Base-by-base conservation (phyloP, 768 basidiomycete species). In the Tulasnella sp. region DNA sequence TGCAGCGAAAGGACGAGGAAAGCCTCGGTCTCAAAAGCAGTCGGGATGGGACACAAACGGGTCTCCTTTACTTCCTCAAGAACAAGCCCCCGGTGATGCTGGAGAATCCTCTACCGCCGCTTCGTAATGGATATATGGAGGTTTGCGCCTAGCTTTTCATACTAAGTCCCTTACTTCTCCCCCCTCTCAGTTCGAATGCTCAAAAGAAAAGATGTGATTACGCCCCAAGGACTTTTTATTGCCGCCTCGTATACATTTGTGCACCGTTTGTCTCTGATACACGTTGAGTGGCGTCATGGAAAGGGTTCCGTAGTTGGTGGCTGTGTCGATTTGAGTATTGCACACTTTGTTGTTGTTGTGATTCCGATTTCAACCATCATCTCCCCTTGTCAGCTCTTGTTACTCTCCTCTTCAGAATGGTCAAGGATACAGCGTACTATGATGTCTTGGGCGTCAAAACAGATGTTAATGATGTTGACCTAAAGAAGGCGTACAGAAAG, bases 401-500 rank as follows among this genome's bases (percentile, higher is more conserved):
- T 25, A 1, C 58, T 11, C 15, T 64, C 58, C 12, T 25, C 25
- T 11, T 64, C 6, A 64, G 58, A 64, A 77, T 70, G 76, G 76
- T 78, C 40, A 76, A 77, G 39, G 93, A 95, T 81, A 93, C 92
- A 15, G 91, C 91, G 81, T 96, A 93, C 82, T 96, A 96, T 83
- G 93, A 94, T 82, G 80, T 94, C 82, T 85, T 96, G 49, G 90
- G 87, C 29, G 92, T 96, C 22, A 77, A 86, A 0, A 85, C 88
- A 39, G 92, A 95, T 80, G 93, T 88, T 42, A 88, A 89, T 79
- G 93, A 94, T 79, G 91, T 89, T 0, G 88, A 90, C 75, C 84
- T 99, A 79, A 98, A 98, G 87, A 99, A 96, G 84, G 96, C 93
- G 1, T 98, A 98, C 83, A 86, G 97, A 79, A 97, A 92, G 83